Conservation (phyloP, 495 filamentous ascomycete species). For the Penicillium samsonianum region DNA sequence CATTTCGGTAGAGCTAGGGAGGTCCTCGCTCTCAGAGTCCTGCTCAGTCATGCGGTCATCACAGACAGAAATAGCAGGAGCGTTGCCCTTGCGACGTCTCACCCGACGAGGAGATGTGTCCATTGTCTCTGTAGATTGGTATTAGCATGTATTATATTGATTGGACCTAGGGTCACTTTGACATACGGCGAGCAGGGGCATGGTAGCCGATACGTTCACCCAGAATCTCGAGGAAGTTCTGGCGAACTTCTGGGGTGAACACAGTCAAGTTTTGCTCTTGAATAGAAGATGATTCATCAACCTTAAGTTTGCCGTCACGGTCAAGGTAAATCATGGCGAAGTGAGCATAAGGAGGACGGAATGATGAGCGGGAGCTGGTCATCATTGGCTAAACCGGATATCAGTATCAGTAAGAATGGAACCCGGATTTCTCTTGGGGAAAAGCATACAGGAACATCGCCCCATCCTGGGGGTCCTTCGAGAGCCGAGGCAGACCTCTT, state of each 20-base stretch:
- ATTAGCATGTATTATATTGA: neutral
- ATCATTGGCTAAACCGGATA: slow-evolving; percentile 33
- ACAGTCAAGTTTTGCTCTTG: slow-evolving; percentile 36
- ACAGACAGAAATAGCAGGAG: slow-evolving; percentile 18
- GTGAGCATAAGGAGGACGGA: slow-evolving; percentile 39
- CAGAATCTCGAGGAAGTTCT: slow-evolving; percentile 42
- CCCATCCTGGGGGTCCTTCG: slow-evolving; percentile 39
- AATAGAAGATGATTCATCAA: slow-evolving; percentile 42
- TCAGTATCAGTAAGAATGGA: neutral
- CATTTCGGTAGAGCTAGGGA: slow-evolving; percentile 33
- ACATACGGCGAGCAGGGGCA: slow-evolving; percentile 36
- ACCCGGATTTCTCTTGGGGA: neutral
- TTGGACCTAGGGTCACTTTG: neutral
- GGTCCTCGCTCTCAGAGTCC: slow-evolving; percentile 30
- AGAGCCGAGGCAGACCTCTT: slow-evolving; percentile 41
- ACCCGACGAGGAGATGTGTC: slow-evolving; percentile 33
- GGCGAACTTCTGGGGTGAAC: slow-evolving; percentile 41
- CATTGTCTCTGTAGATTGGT: slow-evolving; percentile 12
- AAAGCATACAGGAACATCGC: slow-evolving; percentile 38
- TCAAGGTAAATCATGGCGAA: slow-evolving; percentile 50
- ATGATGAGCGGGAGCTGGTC: slow-evolving; percentile 27
- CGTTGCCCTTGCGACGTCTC: slow-evolving; percentile 37
- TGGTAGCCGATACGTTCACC: slow-evolving; percentile 37
- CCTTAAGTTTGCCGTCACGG: slow-evolving; percentile 38
- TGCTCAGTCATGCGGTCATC: slow-evolving; percentile 29